Evolutionary conservation across 1,284 basidiomycete genomes (phyloP), one percentile per base, ranked within the genome.

Genomic region (Polyporus tsugae): DNA sequence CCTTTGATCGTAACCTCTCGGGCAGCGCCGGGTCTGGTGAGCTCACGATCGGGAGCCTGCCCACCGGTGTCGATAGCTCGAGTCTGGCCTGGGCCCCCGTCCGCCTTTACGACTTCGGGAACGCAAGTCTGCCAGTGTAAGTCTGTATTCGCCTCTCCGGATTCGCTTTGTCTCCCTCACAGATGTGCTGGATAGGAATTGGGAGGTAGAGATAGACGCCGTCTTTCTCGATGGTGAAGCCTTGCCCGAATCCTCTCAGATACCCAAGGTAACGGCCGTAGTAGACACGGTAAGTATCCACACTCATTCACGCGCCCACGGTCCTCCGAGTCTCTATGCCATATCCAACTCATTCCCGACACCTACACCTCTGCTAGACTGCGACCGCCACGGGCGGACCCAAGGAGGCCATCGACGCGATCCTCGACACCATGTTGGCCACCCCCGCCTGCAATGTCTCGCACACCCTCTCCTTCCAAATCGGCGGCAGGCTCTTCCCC

Each of bases 391-490:
- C n/a, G 7, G 44, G 44, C 44, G 44, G 44, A 11, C 44, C 44
- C 44, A 46, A 46, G 10, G 44, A 46, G n/a, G 44, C 44, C n/a
- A 9, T 46, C 44, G 44, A 22, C 44, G n/a, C 44, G n/a, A 46
- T 46, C n/a, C 44, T 46, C n/a, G 44, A n/a, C 2, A n/a, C 44
- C 6, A 46, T n/a, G 0, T 46, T n/a, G 44, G 10, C 19, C n/a
- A 10, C 44, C n/a, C n/a, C 44, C 44, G n/a, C n/a, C n/a, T 46
- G 44, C 44, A 22, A 22, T 10, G 19, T n/a, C 44, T 22, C 44
- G 44, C 44, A 46, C 44, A 46, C 44, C n/a, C 44, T 46, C 44
- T 46, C 44, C 44, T 46, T 46, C 44, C 44, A 46, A 25, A 33
- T 53, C 25, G 52, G 52, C 25, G 52, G 52, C 52, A 53, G 13